Base-by-base conservation (phyloP, 768 basidiomycete species). In the Russula ochroleuca region DNA sequence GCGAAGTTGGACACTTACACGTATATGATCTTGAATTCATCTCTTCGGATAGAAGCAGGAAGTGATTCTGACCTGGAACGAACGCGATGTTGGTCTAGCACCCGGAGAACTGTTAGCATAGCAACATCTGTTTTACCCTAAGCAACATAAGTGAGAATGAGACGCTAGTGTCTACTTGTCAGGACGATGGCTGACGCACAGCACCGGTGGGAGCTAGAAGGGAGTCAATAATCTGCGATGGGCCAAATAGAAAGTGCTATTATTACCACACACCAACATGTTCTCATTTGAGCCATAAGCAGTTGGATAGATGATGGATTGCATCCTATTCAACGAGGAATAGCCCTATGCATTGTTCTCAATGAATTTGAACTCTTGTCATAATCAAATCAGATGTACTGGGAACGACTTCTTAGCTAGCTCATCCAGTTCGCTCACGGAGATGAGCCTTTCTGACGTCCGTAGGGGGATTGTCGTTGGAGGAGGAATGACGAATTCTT, bases 91-190 rank as follows among this genome's bases (percentile, higher is more conserved):
- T 94, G 92, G 54, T 85, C 78, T 51, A 98, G 76, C 33, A 95
- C 90, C 35, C 94, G 90, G 52, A 99, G 82, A 65, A 99, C 88
- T 3, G 92, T 82, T 71, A 99, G 80, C 85, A 98, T 90, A 0
- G 97, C 97, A 0, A 99, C 89, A 74, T 99, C 97, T 0, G 97
- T 99, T 92, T 99, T 99, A 75, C 97, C 97, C 94, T 95, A 69
- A 37, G 43, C 19, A 55, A 23, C 40, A 57, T 6, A 37, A 17
- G 49, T 62, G 38, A 65, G 25, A 19, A 49, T 52, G 41, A 52
- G 58, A 28, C n/a, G 23, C 43, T 14, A 15, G 35, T 45, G 54
- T 21, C 33, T 19, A n/a, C 33, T 19, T 40, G n/a, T 21, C 40
- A 48, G 14, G 57, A 3, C 21, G 35, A 51, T 1, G 21, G 41